phyloP scores from a whole-genome alignment of 1,284 basidiomycete genomes.

The Tilletia walkeri region DNA sequence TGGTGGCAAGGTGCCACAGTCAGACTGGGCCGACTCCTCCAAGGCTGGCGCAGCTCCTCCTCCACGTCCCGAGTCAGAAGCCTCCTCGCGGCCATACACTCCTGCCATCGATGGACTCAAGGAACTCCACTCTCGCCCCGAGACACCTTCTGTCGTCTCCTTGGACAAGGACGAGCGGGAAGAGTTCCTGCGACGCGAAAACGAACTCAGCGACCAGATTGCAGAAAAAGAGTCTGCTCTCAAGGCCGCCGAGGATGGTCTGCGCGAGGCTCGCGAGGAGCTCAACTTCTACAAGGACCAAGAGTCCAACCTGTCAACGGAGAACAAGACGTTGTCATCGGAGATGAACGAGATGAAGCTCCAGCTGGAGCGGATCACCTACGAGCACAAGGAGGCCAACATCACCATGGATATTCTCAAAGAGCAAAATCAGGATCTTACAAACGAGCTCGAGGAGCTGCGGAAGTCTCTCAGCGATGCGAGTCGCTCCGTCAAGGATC shows the following conservation, averaged over 20 bases:
- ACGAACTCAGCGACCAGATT: slow-evolving; percentile 89
- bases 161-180: slow-evolving; percentile 96
- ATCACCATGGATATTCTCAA: slow-evolving; percentile 96
- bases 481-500: slow-evolving; percentile 60
- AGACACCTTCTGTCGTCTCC: slow-evolving; percentile 71
- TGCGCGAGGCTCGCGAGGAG: slow-evolving; percentile 68
- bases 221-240: slow-evolving; percentile 68
- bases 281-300: slow-evolving; percentile 86
- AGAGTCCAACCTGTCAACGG: slow-evolving; percentile 42
- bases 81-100: slow-evolving; percentile 64
- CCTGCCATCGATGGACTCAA: slow-evolving; percentile 74
- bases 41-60: slow-evolving; percentile 65
- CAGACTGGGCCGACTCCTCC: slow-evolving; percentile 75
- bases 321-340: slow-evolving; percentile 57
- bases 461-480: slow-evolving; percentile 44
- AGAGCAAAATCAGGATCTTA: slow-evolving; percentile 87
- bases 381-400: slow-evolving; percentile 89
- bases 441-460: slow-evolving; percentile 84
- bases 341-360: slow-evolving; percentile 82
- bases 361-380: slow-evolving; percentile 85
- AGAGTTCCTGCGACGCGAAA: slow-evolving; percentile 93
- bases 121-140: slow-evolving; percentile 59
- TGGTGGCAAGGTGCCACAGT: slow-evolving; percentile 80
- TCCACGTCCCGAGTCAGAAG: slow-evolving; percentile 28
- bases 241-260: slow-evolving; percentile 38